Evolutionary conservation across 2,329 filamentous ascomycete genomes (phyloP).

Genomic region (Fusarium nelsonii): DNA sequence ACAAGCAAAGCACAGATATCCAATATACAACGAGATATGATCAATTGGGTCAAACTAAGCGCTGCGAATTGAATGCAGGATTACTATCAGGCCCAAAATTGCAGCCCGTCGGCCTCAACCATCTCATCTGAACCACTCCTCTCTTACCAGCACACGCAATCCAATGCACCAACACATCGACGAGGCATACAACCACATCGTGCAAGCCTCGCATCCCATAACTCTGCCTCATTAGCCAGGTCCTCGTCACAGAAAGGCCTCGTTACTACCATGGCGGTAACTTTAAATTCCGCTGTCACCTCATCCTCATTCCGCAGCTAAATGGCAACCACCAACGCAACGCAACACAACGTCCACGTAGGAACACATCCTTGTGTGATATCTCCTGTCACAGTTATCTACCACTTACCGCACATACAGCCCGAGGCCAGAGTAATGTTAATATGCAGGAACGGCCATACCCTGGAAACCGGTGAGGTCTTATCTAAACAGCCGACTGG

Average conservation of each 20-base stretch:
- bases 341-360: conserved; percentile 21
- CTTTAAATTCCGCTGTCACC: conserved; percentile 10
- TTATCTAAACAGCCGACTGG: neutral
- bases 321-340: neutral
- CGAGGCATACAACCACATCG: conserved; percentile 27
- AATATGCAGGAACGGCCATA: conserved; percentile 10
- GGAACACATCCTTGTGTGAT: conserved; percentile 22
- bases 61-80: neutral
- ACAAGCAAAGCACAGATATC: neutral
- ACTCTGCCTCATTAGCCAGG: neutral
- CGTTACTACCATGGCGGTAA: conserved; percentile 2
- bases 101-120: neutral
- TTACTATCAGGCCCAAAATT: neutral
- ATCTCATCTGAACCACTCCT: neutral
- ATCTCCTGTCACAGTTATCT: neutral
- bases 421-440: conserved; percentile 21
- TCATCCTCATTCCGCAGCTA: conserved; percentile 2
- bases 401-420: neutral
- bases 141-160: neutral
- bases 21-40: neutral
- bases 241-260: conserved; percentile 20
- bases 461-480: conserved; percentile 37
- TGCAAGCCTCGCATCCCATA: neutral
- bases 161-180: neutral
- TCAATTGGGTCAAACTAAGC: rapidly evolving